These are phyloP conservation scores for Talaromyces pinophilus DNA, from an alignment of 2,329 filamentous ascomycete species.

Conservation along the genomic window DNA sequence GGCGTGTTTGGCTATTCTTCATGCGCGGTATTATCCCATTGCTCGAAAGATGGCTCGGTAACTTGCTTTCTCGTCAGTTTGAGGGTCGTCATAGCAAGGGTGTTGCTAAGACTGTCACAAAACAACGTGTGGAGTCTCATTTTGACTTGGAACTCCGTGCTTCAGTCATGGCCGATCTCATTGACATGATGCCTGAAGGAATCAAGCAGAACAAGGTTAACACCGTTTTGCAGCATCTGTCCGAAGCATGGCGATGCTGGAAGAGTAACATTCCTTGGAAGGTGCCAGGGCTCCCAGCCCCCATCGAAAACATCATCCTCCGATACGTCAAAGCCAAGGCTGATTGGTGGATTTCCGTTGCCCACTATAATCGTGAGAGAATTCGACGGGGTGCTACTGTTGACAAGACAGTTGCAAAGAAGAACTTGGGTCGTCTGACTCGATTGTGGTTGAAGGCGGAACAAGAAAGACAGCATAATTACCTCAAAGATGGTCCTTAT, in stretches of 20 bases:
- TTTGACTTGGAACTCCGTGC: constrained; percentile 96
- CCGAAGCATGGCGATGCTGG: constrained; percentile 99
- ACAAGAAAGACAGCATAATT: constrained; percentile 98
- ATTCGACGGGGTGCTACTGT: constrained; percentile 95
- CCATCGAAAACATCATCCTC: constrained; percentile 97
- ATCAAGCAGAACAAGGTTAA: constrained; percentile 99
- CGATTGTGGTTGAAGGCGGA: constrained; percentile 97
- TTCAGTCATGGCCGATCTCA: constrained; percentile 97
- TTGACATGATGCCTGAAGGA: constrained; percentile 99
- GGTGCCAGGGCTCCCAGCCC: constrained; percentile 90
- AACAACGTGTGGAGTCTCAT: constrained; percentile 97
- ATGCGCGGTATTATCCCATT: constrained; percentile 97
- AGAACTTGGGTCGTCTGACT: constrained; percentile 93
- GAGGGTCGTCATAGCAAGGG: constrained; percentile 98
- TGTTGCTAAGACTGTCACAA: constrained; percentile 97
- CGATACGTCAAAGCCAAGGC: constrained; percentile 99
- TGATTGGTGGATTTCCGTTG: constrained; percentile 99
- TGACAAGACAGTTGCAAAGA: constrained; percentile 99
- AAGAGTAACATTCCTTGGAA: constrained; percentile 99
- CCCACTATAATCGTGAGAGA: constrained; percentile 97
- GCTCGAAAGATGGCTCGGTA: constrained; percentile 95
- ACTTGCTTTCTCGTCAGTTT: constrained; percentile 93
- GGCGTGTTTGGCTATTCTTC: constrained; percentile 99
- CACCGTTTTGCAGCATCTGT: constrained; percentile 93
- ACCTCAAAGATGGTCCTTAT: constrained; percentile 98